Evolutionary conservation across 495 filamentous ascomycete species (phyloP), one percentile per base, ranked within the genome.

Genomic region (Aspergillus diversus): DNA sequence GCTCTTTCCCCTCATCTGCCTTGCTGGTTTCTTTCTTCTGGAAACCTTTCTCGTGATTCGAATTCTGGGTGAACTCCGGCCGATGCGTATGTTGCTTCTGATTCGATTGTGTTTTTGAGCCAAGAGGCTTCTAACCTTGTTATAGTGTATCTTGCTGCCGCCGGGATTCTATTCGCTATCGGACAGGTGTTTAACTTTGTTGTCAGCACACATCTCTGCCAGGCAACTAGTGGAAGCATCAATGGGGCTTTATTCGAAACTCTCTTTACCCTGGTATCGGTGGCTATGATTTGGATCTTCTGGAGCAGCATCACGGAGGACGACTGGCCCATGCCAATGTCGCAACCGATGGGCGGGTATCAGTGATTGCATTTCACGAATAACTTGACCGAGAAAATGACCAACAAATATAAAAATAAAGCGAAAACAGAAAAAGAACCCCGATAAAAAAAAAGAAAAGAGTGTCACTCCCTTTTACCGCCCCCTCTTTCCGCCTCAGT

Each of bases 301-400:
- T 98, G 96, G 95, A 94, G 92, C 46, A 96, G 92, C 80, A 99
- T 99, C 69, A 99, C 95, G 5, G 95, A 99, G 77, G 95, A 99
- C 70, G 94, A 97, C 79, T 99, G 95, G 95, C 92, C 95, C 1
- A 84, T 89, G 81, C 86, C 88, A 13, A 37, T 64, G 54, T 73
- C 60, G 17, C 72, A 15, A 69, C 64, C 59, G 74, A 73, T 21
- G 69, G 71, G 53, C 39, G 75, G 73, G 33, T 84, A 86, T 66
- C 77, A 77, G 60, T 84, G 71, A 80, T 69, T 15, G 2, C 21
- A 13, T 17, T 39, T 34, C 51, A 27, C 21, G 21, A 27, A 27
- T 27, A 27, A 27, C 21, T 27, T 27, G 21, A 27, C 21, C 21
- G 21, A 27, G 21, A 27, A 27, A 27, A 27, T 27, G 21, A 27